phyloP scores from a whole-genome alignment of 1,284 basidiomycete genomes.

The Heterobasidion irregulare region DNA sequence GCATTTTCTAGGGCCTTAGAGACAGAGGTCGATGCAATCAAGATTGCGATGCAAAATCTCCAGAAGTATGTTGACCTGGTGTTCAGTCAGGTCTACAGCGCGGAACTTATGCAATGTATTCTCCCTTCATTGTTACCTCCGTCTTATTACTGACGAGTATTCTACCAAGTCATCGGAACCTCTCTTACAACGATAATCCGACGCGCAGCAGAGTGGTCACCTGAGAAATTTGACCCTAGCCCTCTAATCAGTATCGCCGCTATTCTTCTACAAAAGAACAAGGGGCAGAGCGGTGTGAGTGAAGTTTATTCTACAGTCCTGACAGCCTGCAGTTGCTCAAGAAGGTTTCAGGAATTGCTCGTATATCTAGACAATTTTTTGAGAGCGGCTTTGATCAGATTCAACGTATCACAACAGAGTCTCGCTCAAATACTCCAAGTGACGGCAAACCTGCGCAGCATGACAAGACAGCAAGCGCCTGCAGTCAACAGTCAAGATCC shows the following conservation, averaged over 20 bases:
- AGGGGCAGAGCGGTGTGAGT: conserved; percentile 45
- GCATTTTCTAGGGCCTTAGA: conserved; percentile 39
- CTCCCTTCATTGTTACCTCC: neutral
- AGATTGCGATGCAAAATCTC: conserved; percentile 47
- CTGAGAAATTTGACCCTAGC: conserved; percentile 41
- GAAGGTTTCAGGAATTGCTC: conserved; percentile 43
- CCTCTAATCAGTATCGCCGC: conserved; percentile 43
- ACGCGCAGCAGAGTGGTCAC: conserved; percentile 42
- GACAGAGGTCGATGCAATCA: conserved; percentile 38
- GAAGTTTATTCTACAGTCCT: neutral
- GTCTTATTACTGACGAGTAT: conserved; percentile 3
- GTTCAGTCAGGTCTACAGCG: neutral
- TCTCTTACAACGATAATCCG: conserved; percentile 44
- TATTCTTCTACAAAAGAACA: conserved; percentile 50
- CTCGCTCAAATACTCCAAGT: conserved; percentile 45
- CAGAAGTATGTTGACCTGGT: conserved; percentile 35
- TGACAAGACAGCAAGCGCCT: conserved; percentile 15
- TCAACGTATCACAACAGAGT: conserved; percentile 34
- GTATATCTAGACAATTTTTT: conserved; percentile 48
- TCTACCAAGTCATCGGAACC: conserved; percentile 41
- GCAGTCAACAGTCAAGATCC: conserved; percentile 17
- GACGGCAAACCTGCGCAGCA: conserved; percentile 32
- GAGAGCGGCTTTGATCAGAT: conserved; percentile 41
- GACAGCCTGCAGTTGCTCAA: neutral
- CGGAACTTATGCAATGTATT: conserved; percentile 46